A percentile compares a stretch with the other conserved stretches of the same genome.
Conservation (phyloP, 441 rosid species). For the Croton setiger region DNA sequence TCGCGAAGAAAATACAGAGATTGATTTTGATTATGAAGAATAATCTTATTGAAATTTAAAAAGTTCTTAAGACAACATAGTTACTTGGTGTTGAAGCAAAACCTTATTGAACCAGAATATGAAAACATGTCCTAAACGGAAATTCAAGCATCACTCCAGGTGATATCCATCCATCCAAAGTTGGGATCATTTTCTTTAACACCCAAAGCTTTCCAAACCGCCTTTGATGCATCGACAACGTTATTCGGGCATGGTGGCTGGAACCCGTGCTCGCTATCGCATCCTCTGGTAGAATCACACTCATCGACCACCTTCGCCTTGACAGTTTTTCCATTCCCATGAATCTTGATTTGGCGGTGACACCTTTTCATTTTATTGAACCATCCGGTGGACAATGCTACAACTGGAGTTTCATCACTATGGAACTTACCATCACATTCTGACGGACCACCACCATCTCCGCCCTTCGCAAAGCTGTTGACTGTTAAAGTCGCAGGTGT, state of each 20-base stretch:
- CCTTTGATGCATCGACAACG: conserved; percentile 28
- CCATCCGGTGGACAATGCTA: conserved; percentile 32
- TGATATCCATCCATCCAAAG: conserved; percentile 29
- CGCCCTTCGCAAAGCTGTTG: conserved; percentile 24
- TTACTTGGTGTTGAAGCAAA: not conserved
- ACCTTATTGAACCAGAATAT: not conserved
- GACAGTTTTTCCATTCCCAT: conserved; percentile 28
- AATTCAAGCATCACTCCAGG: conserved; percentile 25
- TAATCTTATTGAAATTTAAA: too few species aligned
- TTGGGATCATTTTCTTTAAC: conserved; percentile 14
- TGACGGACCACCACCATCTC: conserved; percentile 28
- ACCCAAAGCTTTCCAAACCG: conserved; percentile 30
- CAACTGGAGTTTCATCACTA: conserved; percentile 9
- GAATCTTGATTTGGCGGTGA: conserved; percentile 18
- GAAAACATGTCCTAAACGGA: too few species aligned
- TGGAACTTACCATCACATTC: conserved; percentile 32
- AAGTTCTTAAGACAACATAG: too few species aligned
- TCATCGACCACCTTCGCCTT: conserved; percentile 37
- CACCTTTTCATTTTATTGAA: conserved; percentile 31
- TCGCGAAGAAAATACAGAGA: too few species aligned
- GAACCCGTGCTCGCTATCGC: conserved; percentile 28
- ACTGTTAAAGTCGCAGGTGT: conserved; percentile 28
- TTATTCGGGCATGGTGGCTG: conserved; percentile 30
- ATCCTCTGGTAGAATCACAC: conserved; percentile 35
- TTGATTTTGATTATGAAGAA: too few species aligned